Percentiles rank a stretch among this genome's conserved stretches.
Conservation (phyloP, 2,329 filamentous ascomycete species). For the Ascochyta koolunga region DNA sequence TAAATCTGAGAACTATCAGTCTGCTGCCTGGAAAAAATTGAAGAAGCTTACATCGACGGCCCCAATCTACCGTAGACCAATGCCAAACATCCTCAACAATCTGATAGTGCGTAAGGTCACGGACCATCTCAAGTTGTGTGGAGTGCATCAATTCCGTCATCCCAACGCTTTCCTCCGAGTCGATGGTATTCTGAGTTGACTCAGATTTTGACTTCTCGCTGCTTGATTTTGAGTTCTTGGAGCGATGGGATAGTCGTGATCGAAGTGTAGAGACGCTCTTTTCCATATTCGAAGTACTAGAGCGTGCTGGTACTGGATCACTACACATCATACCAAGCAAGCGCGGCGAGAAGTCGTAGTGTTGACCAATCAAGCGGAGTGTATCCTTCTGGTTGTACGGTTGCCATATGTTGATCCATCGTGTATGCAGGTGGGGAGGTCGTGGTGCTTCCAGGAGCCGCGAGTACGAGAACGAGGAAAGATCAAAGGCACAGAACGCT, state of each 20-base stretch:
- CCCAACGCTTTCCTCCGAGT: conserved; percentile 45
- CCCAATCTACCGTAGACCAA: conserved; percentile 75
- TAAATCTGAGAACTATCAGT: conserved; percentile 57
- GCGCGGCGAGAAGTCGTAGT: conserved; percentile 72
- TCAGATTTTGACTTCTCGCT: conserved; percentile 17
- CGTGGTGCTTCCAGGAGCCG: conserved; percentile 47
- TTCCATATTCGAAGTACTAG: conserved; percentile 25
- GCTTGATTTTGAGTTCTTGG: conserved; percentile 26
- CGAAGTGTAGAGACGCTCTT: conserved; percentile 42
- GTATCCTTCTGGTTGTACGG: conserved; percentile 65
- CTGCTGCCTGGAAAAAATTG: not conserved
- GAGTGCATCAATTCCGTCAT: conserved; percentile 46
- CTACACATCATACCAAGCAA: conserved; percentile 68
- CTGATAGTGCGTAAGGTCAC: conserved; percentile 59
- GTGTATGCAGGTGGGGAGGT: conserved; percentile 59
- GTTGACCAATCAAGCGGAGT: conserved; percentile 62
- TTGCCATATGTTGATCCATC: conserved; percentile 80
- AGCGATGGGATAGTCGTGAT: conserved; percentile 36
- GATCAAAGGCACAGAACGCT: conserved; percentile 63
- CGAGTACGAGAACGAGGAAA: conserved; percentile 54
- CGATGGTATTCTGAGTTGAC: conserved; percentile 21
- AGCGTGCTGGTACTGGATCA: conserved; percentile 52
- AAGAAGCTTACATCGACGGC: conserved; percentile 61
- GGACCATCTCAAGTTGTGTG: conserved; percentile 43
- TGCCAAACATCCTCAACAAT: conserved; percentile 76